Conservation (phyloP, 2,329 filamentous ascomycete genomes). For the Paecilomyces niveus region DNA sequence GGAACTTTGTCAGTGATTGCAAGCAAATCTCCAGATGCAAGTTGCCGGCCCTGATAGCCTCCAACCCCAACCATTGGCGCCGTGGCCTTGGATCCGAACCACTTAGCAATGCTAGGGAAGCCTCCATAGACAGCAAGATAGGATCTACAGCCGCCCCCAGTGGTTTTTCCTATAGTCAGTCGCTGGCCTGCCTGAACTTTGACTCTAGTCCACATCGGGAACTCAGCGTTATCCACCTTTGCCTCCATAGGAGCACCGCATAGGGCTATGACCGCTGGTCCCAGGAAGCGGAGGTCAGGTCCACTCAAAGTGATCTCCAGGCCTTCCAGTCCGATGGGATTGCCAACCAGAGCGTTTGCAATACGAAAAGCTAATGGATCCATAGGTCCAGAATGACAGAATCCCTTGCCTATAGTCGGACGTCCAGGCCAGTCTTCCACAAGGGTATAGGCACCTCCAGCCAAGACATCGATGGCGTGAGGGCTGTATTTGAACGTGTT, state of each 20-base stretch:
- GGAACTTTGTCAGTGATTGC: conserved; percentile 36
- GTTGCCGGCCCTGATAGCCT: conserved; percentile 52
- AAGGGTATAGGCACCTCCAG: conserved; percentile 50
- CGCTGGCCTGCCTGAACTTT: conserved; percentile 45
- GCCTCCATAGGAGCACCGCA: conserved; percentile 50
- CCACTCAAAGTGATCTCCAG: conserved; percentile 57
- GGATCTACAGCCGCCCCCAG: conserved; percentile 46
- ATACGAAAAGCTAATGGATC: conserved; percentile 52
- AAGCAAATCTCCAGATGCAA: conserved; percentile 50
- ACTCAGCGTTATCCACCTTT: conserved; percentile 41
- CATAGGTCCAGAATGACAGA: conserved; percentile 56
- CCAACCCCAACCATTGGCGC: conserved; percentile 52
- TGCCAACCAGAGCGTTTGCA: conserved; percentile 55
- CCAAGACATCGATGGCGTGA: conserved; percentile 49
- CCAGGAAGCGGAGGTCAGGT: conserved; percentile 51
- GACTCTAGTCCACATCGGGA: conserved; percentile 52
- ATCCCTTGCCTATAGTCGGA: conserved; percentile 50
- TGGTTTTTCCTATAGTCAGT: conserved; percentile 50
- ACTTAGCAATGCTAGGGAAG: conserved; percentile 47
- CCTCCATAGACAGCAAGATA: conserved; percentile 55
- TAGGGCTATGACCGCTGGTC: conserved; percentile 48
- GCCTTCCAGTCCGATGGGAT: conserved; percentile 44
- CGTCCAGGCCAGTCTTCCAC: conserved; percentile 55
- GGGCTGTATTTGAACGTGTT: conserved; percentile 44
- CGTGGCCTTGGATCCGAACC: conserved; percentile 55